Evolutionary conservation across 495 filamentous ascomycete genomes (phyloP).

Genomic region (Penicillium pulvis): DNA sequence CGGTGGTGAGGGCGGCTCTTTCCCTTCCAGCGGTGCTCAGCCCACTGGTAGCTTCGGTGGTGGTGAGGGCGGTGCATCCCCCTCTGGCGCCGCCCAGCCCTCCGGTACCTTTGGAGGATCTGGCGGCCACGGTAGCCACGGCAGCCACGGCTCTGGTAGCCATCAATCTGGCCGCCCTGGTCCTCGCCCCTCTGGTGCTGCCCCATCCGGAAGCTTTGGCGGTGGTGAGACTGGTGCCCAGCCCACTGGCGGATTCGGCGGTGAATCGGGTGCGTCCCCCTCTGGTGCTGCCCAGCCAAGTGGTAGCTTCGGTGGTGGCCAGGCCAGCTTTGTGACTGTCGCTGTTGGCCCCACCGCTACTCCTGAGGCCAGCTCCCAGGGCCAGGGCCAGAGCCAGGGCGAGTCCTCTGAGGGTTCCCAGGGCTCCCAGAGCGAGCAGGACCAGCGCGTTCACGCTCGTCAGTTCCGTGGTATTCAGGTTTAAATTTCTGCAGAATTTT

Average conservation of each 20-base stretch:
- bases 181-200: constrained; percentile 4
- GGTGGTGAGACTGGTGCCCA: not conserved
- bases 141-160: not conserved
- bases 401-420: not conserved
- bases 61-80: constrained; percentile 1
- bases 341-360: constrained; percentile 2
- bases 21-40: not conserved
- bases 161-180: constrained; percentile 1
- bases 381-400: constrained; percentile 2
- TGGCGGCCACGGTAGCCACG: not conserved
- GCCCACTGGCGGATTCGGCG: not conserved
- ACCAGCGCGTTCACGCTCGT: constrained; percentile 33
- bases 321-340: constrained; percentile 7
- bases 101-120: not conserved
- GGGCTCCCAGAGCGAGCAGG: constrained; percentile 4
- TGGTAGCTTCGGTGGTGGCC: constrained; percentile 7
- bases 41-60: constrained; percentile 1
- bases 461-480: constrained; percentile 27
- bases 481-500: constrained; percentile 14
- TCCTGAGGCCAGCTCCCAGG: constrained; percentile 2
- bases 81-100: not conserved
- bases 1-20: not conserved
- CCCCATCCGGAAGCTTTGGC: not conserved
- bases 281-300: constrained; percentile 9
- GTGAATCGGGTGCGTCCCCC: constrained; percentile 3